Evolutionary conservation across 2,329 filamentous ascomycete species (phyloP).

Genomic region (Pseudocercospora fuligena): DNA sequence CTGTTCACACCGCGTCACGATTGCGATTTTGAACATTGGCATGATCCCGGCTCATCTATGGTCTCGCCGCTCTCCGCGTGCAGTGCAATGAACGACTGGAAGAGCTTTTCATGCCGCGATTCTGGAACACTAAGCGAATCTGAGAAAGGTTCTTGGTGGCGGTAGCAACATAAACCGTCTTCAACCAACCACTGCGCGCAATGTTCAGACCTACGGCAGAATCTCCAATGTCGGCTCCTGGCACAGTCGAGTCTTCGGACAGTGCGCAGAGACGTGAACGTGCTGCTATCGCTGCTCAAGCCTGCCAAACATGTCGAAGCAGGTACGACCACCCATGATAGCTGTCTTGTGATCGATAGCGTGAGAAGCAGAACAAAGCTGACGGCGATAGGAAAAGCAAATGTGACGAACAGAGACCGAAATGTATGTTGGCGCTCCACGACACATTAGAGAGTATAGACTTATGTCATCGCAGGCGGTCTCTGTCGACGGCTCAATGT

Average conservation of each 20-base stretch:
- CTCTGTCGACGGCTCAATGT: slow-evolving; percentile 63
- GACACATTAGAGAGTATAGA: background rate
- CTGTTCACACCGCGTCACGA: background rate
- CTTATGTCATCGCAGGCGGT: slow-evolving; percentile 40
- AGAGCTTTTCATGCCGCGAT: background rate
- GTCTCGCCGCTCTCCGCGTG: background rate
- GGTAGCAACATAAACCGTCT: background rate
- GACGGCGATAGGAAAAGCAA: slow-evolving; percentile 60
- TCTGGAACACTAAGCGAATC: background rate
- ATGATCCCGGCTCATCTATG: background rate
- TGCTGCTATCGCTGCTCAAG: slow-evolving; percentile 58
- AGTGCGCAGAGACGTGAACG: slow-evolving; percentile 47
- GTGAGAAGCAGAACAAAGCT: background rate
- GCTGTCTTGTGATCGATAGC: background rate
- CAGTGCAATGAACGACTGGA: background rate
- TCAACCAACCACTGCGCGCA: background rate
- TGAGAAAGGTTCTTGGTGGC: background rate
- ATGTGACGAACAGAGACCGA: slow-evolving; percentile 67
- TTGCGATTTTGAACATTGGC: background rate
- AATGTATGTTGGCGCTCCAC: slow-evolving; percentile 48
- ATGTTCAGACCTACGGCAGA: slow-evolving; percentile 1
- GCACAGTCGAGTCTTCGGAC: slow-evolving; percentile 22
- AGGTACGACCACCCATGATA: slow-evolving; percentile 28
- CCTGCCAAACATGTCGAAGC: slow-evolving; percentile 63
- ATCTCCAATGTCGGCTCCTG: slow-evolving; percentile 25